Percentiles rank a stretch among this genome's conserved stretches.
phyloP scores from a whole-genome alignment of 345 rosid species.

The Gossypium turneri region DNA sequence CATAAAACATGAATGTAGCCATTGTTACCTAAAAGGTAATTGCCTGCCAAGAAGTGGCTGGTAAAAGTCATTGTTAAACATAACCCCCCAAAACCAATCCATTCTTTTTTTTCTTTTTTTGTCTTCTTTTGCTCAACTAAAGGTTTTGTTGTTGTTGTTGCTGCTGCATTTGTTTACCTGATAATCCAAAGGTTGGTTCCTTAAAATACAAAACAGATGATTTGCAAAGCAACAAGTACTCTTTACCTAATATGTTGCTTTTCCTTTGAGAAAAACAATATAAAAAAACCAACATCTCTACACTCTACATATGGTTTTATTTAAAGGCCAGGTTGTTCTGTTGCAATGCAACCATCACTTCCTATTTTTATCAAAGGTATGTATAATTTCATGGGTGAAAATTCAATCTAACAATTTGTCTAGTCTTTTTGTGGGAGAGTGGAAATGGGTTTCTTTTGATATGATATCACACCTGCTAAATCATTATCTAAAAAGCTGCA shows the following conservation, averaged over 20 bases:
- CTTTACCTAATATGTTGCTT: conserved; percentile 51
- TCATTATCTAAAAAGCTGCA: conserved; percentile 17
- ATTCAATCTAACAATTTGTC: background rate
- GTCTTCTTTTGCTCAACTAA: background rate
- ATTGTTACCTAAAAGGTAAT: conserved; percentile 11
- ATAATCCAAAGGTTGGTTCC: conserved; percentile 31
- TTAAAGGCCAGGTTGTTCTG: conserved; percentile 15
- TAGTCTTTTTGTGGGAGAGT: background rate
- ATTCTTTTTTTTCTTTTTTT: background rate
- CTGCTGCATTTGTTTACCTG: conserved; percentile 19
- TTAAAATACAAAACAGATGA: conserved; percentile 24
- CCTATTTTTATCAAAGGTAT: conserved; percentile 15
- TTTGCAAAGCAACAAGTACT: conserved; percentile 48
- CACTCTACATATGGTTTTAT: conserved; percentile 20
- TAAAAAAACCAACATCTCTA: conserved; percentile 16
- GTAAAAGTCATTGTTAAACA: conserved; percentile 14
- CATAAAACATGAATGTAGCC: conserved; percentile 7
- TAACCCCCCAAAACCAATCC: background rate
- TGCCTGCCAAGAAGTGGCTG: conserved; percentile 1
- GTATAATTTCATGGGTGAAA: background rate
- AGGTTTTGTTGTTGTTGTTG: background rate
- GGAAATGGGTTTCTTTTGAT: conserved; percentile 2
- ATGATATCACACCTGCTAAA: conserved; percentile 25
- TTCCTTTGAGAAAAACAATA: conserved; percentile 20
- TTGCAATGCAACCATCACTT: conserved; percentile 26